Evolutionary conservation across 495 filamentous ascomycete species (phyloP), one percentile per base, ranked within the genome.

Genomic region (Podospora tetraspora): DNA sequence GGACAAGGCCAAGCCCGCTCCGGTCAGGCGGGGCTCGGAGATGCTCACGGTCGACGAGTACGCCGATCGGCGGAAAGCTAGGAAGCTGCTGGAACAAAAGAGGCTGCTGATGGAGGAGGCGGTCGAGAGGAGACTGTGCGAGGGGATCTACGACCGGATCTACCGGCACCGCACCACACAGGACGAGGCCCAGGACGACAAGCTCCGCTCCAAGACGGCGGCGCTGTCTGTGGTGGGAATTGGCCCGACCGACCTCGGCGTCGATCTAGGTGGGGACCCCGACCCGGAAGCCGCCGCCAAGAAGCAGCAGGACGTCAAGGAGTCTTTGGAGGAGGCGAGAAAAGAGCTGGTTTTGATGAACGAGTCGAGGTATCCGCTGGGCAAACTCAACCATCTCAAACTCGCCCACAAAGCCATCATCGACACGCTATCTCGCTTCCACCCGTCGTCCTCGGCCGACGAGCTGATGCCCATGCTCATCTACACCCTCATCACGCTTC

Each of bases 381-480:
- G 93, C 13, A 99, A 99, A 79, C 87, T 99, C 32, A 90, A 91
- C 71, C 89, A 92, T 73, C 86, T 99, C 63, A 94, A 93, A 64
- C 86, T 89, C 8, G 90, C 92, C 0, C 94, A 98, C 76, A 97
- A 97, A 81, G 88, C 88, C 70, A 97, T 99, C 62, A 95, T 99
- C 57, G 94, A 97, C 79, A 90, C 92, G 1, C 81, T 97, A 24
- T 73, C 88, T 82, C 75, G 85, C 67, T 87, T 87, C 64, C 91
- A 93, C 60, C 92, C 96, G 13, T 93, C 94, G 2, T 97, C 95
- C 0, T 97, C 94, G 8, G 95, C 95, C 1, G 95, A 99, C 73
- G 94, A 97, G 77, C 94, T 99, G 63, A 88, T 99, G 71, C 95
- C 95, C 0, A 96, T 96, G 70, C 83, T 99, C 61, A 99, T 99